phyloP scores from a whole-genome alignment of 805 yeast species.

The Danielia oregonensis region DNA sequence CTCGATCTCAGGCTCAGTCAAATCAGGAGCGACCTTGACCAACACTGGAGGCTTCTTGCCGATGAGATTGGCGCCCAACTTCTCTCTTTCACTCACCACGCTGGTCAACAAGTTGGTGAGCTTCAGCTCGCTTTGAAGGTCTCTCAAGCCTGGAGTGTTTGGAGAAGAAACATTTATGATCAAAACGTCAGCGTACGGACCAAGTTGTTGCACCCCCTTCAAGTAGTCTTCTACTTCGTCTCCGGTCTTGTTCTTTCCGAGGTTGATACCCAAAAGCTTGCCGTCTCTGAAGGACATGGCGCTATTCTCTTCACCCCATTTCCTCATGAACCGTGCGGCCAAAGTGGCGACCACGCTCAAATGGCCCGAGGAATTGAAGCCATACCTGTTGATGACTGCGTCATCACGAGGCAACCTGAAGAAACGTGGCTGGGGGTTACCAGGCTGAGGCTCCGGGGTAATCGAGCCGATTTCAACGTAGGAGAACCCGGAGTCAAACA shows the following conservation, averaged over 20 bases:
- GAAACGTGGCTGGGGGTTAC: conserved; percentile 90
- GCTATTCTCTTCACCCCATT: conserved; percentile 17
- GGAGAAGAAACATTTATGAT: conserved; percentile 93
- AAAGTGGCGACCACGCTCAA: conserved; percentile 65
- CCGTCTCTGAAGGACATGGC: conserved; percentile 47
- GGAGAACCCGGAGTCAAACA: conserved; percentile 76
- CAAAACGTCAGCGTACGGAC: conserved; percentile 81
- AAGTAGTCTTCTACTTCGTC: conserved; percentile 87
- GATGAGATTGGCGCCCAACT: conserved; percentile 37
- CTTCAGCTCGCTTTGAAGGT: conserved; percentile 73
- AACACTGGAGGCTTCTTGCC: conserved; percentile 68
- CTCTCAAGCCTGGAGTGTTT: conserved; percentile 92
- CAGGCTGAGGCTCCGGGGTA: conserved; percentile 91
- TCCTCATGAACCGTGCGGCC: conserved; percentile 48
- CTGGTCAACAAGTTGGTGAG: conserved; percentile 62
- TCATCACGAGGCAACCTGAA: conserved; percentile 81
- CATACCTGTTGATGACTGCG: conserved; percentile 92
- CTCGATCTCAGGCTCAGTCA: conserved; percentile 72
- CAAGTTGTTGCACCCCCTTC: conserved; percentile 77
- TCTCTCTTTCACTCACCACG: conserved; percentile 67
- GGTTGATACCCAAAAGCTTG: conserved; percentile 72
- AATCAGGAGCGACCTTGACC: conserved; percentile 93
- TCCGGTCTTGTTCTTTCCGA: conserved; percentile 91
- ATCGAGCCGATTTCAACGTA: conserved; percentile 92
- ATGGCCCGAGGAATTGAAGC: conserved; percentile 92